phyloP scores from a whole-genome alignment of 1,284 basidiomycete genomes.

The Fomes fomentarius region DNA sequence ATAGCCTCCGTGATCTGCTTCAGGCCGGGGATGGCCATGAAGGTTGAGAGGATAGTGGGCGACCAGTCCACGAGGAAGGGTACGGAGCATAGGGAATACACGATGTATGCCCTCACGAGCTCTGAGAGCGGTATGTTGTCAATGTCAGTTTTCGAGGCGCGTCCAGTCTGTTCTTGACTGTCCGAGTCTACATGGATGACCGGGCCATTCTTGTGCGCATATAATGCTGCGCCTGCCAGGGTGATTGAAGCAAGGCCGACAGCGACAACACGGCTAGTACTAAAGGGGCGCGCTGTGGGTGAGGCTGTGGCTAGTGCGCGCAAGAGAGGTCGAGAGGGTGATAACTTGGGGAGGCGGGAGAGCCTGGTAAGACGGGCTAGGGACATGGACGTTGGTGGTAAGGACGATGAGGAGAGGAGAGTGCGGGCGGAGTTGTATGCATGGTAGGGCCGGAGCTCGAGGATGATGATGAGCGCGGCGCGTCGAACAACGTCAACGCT shows the following conservation, averaged over 20 bases:
- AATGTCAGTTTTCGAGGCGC: background rate
- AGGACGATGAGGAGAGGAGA: background rate
- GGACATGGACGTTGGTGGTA: slow-evolving; percentile 5
- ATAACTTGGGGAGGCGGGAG: background rate
- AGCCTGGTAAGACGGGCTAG: slow-evolving; percentile 7
- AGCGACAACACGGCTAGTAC: slow-evolving; percentile 6
- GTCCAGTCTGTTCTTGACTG: background rate
- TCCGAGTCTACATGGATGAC: slow-evolving; percentile 21
- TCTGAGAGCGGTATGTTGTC: slow-evolving; percentile 38
- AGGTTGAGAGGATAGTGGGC: slow-evolving; percentile 64
- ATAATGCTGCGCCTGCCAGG: slow-evolving; percentile 14
- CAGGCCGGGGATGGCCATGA: slow-evolving; percentile 70
- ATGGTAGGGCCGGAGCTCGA: background rate
- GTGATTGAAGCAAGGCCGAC: slow-evolving; percentile 16
- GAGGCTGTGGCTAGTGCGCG: slow-evolving; percentile 10
- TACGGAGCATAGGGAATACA: slow-evolving; percentile 81
- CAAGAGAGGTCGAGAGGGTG: background rate
- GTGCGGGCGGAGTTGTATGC: background rate
- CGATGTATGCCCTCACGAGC: slow-evolving; percentile 74
- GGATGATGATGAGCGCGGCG: slow-evolving; percentile 1
- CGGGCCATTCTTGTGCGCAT: slow-evolving; percentile 2
- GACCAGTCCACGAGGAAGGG: slow-evolving; percentile 82
- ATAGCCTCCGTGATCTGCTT: slow-evolving; percentile 69
- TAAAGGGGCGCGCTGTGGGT: background rate
- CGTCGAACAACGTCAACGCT: background rate